phyloP scores from a whole-genome alignment of 495 filamentous ascomycete genomes.

The Penicillium cataractarum region DNA sequence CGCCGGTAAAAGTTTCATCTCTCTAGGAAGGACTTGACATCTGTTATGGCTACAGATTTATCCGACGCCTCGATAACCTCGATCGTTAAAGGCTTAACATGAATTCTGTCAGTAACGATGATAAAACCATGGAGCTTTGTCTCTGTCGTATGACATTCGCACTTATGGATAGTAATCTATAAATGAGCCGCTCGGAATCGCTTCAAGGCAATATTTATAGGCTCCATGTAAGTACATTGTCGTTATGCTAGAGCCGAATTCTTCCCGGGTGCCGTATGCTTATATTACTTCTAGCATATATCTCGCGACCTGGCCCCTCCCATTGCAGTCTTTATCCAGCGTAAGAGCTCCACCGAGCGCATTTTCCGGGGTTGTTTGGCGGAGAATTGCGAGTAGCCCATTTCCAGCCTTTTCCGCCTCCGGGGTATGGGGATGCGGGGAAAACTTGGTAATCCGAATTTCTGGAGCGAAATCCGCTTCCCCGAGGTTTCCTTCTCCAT shows the following conservation, averaged over 20 bases:
- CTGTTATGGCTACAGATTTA: not conserved
- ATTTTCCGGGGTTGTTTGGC: not conserved
- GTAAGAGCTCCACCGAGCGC: not conserved
- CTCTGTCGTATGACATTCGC: slow-evolving; percentile 26
- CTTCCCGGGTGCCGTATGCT: not conserved
- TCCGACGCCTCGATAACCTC: slow-evolving; percentile 24
- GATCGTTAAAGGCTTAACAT: slow-evolving; percentile 25
- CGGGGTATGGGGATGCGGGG: not conserved
- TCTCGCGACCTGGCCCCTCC: too few species aligned
- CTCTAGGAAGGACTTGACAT: slow-evolving; percentile 29
- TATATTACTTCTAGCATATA: not conserved
- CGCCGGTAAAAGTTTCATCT: slow-evolving; percentile 36
- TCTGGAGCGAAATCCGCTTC: not conserved
- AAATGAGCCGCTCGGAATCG: too few species aligned
- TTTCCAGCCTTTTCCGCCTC: not conserved
- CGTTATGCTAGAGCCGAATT: too few species aligned
- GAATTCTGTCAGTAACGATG: slow-evolving; percentile 21
- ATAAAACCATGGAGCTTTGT: slow-evolving; percentile 20
- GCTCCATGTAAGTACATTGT: too few species aligned
- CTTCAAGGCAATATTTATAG: too few species aligned
- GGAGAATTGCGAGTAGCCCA: not conserved
- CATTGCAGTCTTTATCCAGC: not conserved
- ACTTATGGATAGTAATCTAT: too few species aligned
- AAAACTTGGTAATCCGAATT: not conserved
- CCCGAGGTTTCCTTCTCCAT: too few species aligned